Base-by-base conservation (phyloP, 148 eudicot genomes). In the Heliosperma pusillum region DNA sequence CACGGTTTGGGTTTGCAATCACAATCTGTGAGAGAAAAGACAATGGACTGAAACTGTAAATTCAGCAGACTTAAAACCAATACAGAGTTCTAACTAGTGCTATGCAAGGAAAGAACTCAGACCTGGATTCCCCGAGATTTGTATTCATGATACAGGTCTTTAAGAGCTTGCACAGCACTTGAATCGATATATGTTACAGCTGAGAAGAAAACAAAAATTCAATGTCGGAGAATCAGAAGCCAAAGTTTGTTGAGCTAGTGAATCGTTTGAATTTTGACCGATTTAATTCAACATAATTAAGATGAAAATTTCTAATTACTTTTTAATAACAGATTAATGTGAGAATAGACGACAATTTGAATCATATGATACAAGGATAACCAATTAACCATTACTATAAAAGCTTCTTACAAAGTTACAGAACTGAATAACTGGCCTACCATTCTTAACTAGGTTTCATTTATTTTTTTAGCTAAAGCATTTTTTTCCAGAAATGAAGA, bases 81-180 rank as follows among this genome's bases (percentile, higher is more conserved):
- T 17, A 16, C 27, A 50, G 60, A 24, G 42, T 2, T 50, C 21
- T 16, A 52, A 15, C 11, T 4, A 20, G 22, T 16, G 60, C 19
- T 26, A 25, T 50, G 10, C 36, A 25, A 50, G 60, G 73, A 13
- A 70, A 17, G 40, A 25, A 70, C 4, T 69, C 33, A 26, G 50
- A 94, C 98, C 97, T 96, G 97, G 80, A 96, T 92, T 76, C 86
- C 86, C 47, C 99, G 83, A 65, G 91, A 89, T 78, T 82, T 87
- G 91, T 96, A 92, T 72, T 96, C 99, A 21, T 86, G 90, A 76
- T 92, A 77, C 83, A 96, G 80, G 64, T 96, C 97, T 79, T 85
- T 90, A 66, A 96, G 71, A 74, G 97, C 93, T 79, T 91, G 97
- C 66, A 83, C 91, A 10, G 94, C 98, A 47, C 97, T 91, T 16